These are phyloP conservation scores for Penicillium psychrofluorescens DNA, from an alignment of 495 filamentous ascomycete species.

Conservation along the genomic window DNA sequence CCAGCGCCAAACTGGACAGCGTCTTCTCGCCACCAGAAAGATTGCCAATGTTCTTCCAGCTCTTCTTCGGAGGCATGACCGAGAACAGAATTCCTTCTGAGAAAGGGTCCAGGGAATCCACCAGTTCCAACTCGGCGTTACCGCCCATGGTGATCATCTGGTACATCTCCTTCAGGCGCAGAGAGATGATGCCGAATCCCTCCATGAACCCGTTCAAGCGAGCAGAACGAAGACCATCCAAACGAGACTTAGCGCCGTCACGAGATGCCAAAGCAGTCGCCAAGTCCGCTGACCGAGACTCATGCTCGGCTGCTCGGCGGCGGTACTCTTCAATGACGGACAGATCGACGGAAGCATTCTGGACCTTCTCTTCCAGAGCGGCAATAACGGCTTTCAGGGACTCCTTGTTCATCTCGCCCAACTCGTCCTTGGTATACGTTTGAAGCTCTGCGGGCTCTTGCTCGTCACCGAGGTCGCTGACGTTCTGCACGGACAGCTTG, in stretches of 20 bases:
- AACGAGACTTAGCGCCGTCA: conserved; percentile 79
- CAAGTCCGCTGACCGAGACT: conserved; percentile 72
- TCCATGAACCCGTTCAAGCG: conserved; percentile 97
- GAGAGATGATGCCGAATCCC: conserved; percentile 89
- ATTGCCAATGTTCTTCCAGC: conserved; percentile 98
- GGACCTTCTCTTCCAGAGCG: conserved; percentile 83
- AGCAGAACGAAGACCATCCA: conserved; percentile 82
- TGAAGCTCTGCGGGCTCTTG: conserved; percentile 56
- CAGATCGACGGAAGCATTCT: conserved; percentile 82
- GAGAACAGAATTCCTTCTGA: conserved; percentile 93
- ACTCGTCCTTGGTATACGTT: conserved; percentile 80
- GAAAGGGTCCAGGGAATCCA: conserved; percentile 93
- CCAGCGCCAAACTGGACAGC: conserved; percentile 82
- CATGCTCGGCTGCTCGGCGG: conserved; percentile 79
- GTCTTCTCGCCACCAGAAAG: conserved; percentile 96
- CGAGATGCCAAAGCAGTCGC: conserved; percentile 64
- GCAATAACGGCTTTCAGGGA: conserved; percentile 82
- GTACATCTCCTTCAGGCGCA: conserved; percentile 98
- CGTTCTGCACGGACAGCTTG: conserved; percentile 69
- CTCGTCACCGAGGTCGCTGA: conserved; percentile 60
- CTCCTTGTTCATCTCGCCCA: conserved; percentile 87
- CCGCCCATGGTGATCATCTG: conserved; percentile 99
- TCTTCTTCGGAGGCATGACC: conserved; percentile 99
- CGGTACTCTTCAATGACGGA: conserved; percentile 90
- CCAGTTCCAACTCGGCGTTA: conserved; percentile 93